Evolutionary conservation across 106 monocot genomes (phyloP).

Genomic region (Agapanthus africanus): DNA sequence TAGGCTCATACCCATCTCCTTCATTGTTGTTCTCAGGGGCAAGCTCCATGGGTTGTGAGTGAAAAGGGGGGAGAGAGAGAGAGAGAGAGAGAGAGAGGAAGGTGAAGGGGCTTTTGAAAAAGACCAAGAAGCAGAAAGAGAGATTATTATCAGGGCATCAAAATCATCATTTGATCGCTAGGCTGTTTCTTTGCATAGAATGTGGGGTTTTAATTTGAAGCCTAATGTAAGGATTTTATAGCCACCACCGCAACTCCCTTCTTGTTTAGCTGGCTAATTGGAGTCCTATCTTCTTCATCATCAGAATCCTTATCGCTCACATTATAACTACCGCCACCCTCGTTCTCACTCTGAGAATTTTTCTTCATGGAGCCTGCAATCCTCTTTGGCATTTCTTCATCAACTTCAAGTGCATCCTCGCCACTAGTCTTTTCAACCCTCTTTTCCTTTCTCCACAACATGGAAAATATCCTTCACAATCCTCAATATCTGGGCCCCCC

Average conservation of each 20-base stretch:
- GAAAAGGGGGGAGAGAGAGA: too few species aligned
- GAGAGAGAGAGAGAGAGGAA: too few species aligned
- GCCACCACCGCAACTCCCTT: not conserved
- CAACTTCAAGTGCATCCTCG: not conserved
- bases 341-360: not conserved
- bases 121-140: too few species aligned
- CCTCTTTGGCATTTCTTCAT: constrained; percentile 1
- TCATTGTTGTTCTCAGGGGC: too few species aligned
- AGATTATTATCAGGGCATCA: too few species aligned
- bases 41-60: too few species aligned
- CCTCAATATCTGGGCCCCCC: not conserved
- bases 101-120: too few species aligned
- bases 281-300: not conserved
- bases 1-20: too few species aligned
- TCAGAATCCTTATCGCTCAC: not conserved
- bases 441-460: not conserved
- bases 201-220: too few species aligned
- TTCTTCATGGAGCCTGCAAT: not conserved
- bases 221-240: too few species aligned
- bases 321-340: not conserved
- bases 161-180: too few species aligned
- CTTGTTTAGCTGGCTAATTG: not conserved
- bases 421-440: not conserved
- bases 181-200: too few species aligned
- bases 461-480: not conserved